These are phyloP conservation scores for Scenedesmus sp. DNA, from an alignment of 163 green algal genomes.

Conservation along the genomic window DNA sequence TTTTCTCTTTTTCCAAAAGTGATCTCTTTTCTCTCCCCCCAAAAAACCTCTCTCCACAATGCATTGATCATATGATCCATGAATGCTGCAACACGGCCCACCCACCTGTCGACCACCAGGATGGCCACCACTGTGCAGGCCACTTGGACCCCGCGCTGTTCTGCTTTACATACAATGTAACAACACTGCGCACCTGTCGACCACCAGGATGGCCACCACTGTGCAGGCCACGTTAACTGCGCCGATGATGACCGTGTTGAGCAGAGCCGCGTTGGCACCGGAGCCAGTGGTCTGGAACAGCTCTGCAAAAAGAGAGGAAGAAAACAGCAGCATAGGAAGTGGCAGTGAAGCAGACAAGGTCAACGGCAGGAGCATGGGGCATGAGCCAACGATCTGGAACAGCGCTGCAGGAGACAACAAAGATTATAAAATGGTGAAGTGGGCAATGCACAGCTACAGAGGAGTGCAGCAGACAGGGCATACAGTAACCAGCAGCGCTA, in stretches of 20 bases:
- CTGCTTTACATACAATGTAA: not conserved
- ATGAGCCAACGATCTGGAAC: too few species aligned
- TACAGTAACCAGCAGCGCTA: too few species aligned
- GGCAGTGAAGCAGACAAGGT: too few species aligned
- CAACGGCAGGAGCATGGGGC: not conserved
- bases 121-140: constrained; percentile 74
- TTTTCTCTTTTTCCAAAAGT: too few species aligned
- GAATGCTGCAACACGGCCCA: not conserved
- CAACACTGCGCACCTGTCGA: constrained; percentile 61
- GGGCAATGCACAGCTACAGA: too few species aligned
- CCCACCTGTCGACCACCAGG: constrained; percentile 65
- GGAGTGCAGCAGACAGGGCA: not conserved
- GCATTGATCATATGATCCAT: too few species aligned
- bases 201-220: constrained; percentile 70
- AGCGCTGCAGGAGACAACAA: too few species aligned
- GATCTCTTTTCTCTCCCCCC: too few species aligned
- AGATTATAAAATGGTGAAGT: too few species aligned
- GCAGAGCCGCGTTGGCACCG: constrained; percentile 62
- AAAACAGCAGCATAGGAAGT: not conserved
- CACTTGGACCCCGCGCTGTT: constrained; percentile 73
- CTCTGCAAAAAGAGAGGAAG: constrained; percentile 56
- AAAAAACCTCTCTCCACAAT: too few species aligned
- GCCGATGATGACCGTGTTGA: constrained; percentile 81
- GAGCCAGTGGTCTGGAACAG: constrained; percentile 79
- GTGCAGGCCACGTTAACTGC: constrained; percentile 80